Evolutionary conservation across 2,329 filamentous ascomycete species (phyloP), one percentile per base, ranked within the genome.

Genomic region (Hymenoscyphus scutula): DNA sequence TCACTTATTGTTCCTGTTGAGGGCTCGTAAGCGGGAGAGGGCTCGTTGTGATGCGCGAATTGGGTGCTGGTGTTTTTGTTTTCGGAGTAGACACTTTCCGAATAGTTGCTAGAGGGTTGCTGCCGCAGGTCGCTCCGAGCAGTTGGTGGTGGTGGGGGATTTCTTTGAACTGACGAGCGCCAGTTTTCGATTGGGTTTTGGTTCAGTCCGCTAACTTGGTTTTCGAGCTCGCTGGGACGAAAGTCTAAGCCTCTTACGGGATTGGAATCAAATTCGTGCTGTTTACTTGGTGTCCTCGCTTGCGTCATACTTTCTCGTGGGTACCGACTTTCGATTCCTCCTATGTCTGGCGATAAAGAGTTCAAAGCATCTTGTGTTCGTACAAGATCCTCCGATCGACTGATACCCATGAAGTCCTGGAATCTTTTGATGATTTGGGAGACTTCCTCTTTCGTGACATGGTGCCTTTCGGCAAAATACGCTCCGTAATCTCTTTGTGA

Each of bases 401-500:
- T 53, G 27, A n/a, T 30, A 10, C 27, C 27, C 51, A 53, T 53
- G 10, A 53, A 6, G 7, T 15, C 27, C 17, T 30, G 25, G 11
- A 29, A 58, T 25, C 15, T 45, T 11, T n/a, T 17, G 7, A 45
- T 4, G 25, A 60, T 38, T n/a, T 27, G 13, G 5, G 29, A 27
- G 3, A 53, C 51, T 15, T 60, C 58, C 10, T 56, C 58, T 25
- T 55, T 32, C 19, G 15, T 23, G 15, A 19, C 51, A 11, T 30
- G 58, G 11, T 56, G 37, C 13, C 29, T 34, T 29, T 60, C 48
- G 17, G 51, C 58, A 25, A 60, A 45, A 29, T 32, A 48, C 32
- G 19, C 23, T 17, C 58, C 58, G 30, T 60, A 60, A 41, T 53
- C 37, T 37, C 53, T 58, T 37, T 59, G 58, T 19, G 62, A 59